Evolutionary conservation across 495 filamentous ascomycete genomes (phyloP), one percentile per base, ranked within the genome.

Genomic region (Glutinoglossum americanum): DNA sequence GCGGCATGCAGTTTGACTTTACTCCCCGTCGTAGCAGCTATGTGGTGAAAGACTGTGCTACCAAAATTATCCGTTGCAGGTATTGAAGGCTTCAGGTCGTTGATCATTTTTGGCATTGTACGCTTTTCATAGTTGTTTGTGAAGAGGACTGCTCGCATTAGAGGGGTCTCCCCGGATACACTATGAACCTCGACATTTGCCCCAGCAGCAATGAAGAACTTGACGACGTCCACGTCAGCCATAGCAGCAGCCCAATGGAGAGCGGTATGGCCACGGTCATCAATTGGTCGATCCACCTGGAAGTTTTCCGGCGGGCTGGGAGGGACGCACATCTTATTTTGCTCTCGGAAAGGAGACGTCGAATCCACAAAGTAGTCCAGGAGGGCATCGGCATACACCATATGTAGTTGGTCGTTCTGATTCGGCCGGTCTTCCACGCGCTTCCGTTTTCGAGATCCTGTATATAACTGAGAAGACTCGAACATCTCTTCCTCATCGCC

Each of bases 181-280:
- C 89, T 90, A 51, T 80, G 72, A 7, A 77, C 74, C 32, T 77
- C 78, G 15, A 82, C 68, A 56, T 79, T 77, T 10, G 89, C 89
- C 35, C 81, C 80, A 55, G 85, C 84, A 13, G 77, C 75, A 59
- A 90, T 80, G 3, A 98, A 72, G 63, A 90, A 80, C 65, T 81
- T 85, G 57, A 96, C 86, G 32, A 97, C 85, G 28, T 87, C 84
- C 19, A 96, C 71, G 64, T 98, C 92, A 44, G 90, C 92, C 92
- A 98, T 97, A n/a, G 92, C 84, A 59, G 86, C 84, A 19, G 88
- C 92, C 92, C 92, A 98, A 65, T 98, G 92, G 58, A 98, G 74
- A 2, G 89, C 88, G 1, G 85, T 90, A 63, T 96, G 88, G 4
- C 80, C 79, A 54, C 90, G 86, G 21, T 85, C 81, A 63, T 98